A percentile compares a stretch with the other conserved stretches of the same genome.
Conservation (phyloP, 352 stramenopile genomes). For the Globisporangium barbulae region DNA sequence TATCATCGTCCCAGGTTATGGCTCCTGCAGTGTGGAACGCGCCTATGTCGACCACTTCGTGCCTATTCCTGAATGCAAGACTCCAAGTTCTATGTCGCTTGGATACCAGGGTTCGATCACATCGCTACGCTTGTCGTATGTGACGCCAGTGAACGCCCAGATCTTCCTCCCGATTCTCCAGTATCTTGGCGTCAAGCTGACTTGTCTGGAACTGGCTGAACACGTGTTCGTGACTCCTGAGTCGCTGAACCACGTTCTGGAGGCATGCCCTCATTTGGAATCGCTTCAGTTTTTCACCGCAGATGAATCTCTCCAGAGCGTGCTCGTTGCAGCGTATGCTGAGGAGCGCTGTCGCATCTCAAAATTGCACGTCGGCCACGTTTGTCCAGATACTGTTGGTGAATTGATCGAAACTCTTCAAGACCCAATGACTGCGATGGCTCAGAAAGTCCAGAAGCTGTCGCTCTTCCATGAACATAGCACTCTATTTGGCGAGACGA, state of each 20-base stretch:
- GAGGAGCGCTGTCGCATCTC: neutral
- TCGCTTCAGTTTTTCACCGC: neutral
- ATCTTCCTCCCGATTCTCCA: neutral
- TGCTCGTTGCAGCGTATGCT: neutral
- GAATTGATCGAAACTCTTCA: neutral
- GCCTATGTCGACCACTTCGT: neutral
- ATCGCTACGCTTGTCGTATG: neutral
- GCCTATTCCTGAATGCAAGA: neutral
- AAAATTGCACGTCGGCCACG: neutral
- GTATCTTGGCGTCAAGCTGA: slow-evolving; percentile 1
- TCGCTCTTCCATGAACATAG: neutral
- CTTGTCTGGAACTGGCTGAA: neutral
- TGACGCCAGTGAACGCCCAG: neutral
- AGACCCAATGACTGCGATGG: neutral
- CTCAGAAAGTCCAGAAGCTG: neutral
- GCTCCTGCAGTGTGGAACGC: neutral
- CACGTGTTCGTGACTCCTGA: neutral
- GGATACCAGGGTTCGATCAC: neutral
- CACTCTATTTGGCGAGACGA: neutral
- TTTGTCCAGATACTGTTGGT: neutral
- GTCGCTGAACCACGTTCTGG: neutral
- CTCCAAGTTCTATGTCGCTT: neutral
- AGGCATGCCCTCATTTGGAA: neutral
- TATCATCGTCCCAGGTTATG: neutral
- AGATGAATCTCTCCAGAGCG: neutral